Conservation (phyloP, 1,284 basidiomycete genomes). For the Agroathelia rolfsii region DNA sequence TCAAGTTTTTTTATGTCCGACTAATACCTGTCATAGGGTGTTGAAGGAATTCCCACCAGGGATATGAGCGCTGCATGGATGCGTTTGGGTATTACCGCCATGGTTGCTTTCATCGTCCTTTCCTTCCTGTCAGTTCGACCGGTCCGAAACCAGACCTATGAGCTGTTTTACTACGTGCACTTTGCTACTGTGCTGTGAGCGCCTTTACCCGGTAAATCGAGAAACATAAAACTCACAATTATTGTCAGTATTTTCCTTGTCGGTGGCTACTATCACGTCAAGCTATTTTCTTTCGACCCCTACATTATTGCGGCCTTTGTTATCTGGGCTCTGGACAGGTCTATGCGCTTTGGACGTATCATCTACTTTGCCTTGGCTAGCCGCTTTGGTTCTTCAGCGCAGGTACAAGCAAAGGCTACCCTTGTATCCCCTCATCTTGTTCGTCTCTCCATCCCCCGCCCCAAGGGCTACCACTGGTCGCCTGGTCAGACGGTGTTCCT, state of each 20-base stretch:
- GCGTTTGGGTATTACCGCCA: constrained; percentile 28
- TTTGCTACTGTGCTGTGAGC: constrained; percentile 29
- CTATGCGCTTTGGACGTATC: constrained; percentile 40
- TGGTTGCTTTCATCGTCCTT: constrained; percentile 27
- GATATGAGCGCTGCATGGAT: no score
- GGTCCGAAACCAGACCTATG: constrained; percentile 34
- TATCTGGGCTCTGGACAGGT: constrained; percentile 57
- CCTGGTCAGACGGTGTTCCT: constrained; percentile 52
- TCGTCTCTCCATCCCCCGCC: constrained; percentile 36
- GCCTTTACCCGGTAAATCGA: no score
- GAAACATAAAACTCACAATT: no score
- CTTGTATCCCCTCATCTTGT: constrained; percentile 40
- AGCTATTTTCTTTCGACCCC: constrained; percentile 16
- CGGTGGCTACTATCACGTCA: constrained; percentile 31
- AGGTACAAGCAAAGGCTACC: constrained; percentile 33
- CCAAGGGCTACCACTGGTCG: constrained; percentile 36
- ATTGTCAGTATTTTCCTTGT: constrained; percentile 32
- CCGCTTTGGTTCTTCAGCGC: constrained; percentile 21
- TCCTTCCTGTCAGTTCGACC: constrained; percentile 31
- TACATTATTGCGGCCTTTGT: constrained; percentile 49
- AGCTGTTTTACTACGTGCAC: constrained; percentile 36
- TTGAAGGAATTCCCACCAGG: no score
- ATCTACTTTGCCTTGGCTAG: constrained; percentile 29
- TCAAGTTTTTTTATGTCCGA: no score
- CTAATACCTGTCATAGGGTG: no score